phyloP scores from a whole-genome alignment of 768 basidiomycete species.

The Hericium erinaceus region DNA sequence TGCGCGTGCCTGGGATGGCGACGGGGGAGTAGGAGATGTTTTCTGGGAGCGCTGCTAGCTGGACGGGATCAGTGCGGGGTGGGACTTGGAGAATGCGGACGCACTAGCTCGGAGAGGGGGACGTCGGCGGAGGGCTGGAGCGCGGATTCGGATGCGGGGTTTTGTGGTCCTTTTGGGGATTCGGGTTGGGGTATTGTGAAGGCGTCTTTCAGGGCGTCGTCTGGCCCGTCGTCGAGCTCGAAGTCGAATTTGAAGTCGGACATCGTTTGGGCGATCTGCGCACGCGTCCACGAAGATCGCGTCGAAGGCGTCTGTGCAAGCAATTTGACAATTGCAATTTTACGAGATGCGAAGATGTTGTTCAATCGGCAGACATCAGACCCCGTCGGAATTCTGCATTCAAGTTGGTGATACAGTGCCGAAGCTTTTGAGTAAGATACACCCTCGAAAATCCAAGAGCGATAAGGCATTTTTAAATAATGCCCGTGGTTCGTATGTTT shows the following conservation, averaged over 20 bases:
- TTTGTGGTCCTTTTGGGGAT: background rate
- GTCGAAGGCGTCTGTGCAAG: no score
- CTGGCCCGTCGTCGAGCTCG: slow-evolving; percentile 38
- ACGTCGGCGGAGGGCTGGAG: slow-evolving; percentile 21
- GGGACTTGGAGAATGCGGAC: slow-evolving; percentile 7
- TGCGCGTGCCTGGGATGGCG: slow-evolving; percentile 31
- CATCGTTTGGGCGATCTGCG: background rate
- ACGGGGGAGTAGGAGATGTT: slow-evolving; percentile 77
- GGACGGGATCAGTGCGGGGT: background rate
- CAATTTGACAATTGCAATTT: no score
- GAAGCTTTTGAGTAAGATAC: no score
- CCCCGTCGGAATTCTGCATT: no score
- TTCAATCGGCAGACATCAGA: no score
- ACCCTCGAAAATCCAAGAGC: no score
- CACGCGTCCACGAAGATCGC: no score
- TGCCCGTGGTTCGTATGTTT: no score
- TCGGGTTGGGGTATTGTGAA: background rate
- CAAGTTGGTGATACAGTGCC: no score
- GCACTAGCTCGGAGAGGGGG: slow-evolving; percentile 22
- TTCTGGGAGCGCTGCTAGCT: slow-evolving; percentile 64
- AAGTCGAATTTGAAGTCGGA: slow-evolving; percentile 59
- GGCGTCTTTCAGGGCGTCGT: slow-evolving; percentile 13
- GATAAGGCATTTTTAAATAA: no score
- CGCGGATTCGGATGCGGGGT: background rate
- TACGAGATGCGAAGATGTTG: no score